Conservation (phyloP, 1,284 basidiomycete genomes). For the Ceratobasidium sp. region DNA sequence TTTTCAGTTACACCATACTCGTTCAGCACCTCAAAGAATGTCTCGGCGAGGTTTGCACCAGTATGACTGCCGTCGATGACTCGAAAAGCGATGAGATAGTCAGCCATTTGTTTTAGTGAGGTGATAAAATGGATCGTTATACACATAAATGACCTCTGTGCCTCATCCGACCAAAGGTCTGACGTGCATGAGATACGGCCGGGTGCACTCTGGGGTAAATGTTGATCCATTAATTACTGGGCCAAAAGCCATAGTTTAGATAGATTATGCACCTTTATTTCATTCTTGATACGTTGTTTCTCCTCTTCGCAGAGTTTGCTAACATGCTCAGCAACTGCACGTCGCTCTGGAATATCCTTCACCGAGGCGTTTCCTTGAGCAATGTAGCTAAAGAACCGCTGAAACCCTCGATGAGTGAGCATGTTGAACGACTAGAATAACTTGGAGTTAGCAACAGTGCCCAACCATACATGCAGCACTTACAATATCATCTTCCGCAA, state of each 20-base stretch:
- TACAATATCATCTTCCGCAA: constrained; percentile 45
- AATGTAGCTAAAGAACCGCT: constrained; percentile 10
- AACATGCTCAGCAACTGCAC: not conserved
- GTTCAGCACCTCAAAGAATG: constrained; percentile 2
- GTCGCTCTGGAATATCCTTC: constrained; percentile 11
- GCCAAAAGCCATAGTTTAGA: not conserved
- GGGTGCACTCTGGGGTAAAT: constrained; percentile 16
- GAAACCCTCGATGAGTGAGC: constrained; percentile 6
- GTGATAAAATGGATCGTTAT: constrained; percentile 22
- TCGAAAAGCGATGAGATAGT: constrained; percentile 28
- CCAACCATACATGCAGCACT: not conserved
- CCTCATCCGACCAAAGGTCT: constrained; percentile 33
- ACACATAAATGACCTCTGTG: constrained; percentile 17
- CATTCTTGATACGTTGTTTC: constrained; percentile 8
- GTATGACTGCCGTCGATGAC: constrained; percentile 20
- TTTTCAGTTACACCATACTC: constrained; percentile 15
- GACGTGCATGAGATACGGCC: constrained; percentile 34
- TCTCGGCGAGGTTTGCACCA: constrained; percentile 22
- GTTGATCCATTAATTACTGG: not conserved
- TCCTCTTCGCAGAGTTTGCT: constrained; percentile 9
- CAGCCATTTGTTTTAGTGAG: not conserved
- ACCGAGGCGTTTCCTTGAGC: not conserved
- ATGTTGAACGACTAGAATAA: constrained; percentile 14
- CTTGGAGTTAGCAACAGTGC: too few relatives aligned
- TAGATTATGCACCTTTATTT: not conserved